Evolutionary conservation across 176 grass and related monocot species (phyloP).

Genomic region (Avena insularis): DNA sequence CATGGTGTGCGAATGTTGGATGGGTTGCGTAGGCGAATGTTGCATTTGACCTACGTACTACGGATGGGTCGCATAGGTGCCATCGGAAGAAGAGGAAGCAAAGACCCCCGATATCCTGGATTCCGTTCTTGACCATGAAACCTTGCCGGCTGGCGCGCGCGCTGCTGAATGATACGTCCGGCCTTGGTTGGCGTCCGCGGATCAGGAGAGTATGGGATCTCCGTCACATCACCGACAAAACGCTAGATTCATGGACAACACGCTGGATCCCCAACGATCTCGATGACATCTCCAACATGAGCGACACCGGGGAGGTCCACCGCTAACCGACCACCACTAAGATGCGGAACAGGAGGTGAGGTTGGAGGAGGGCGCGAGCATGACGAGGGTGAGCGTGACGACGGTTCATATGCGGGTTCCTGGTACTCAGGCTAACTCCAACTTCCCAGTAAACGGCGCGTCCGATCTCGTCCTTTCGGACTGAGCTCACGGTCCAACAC

Average conservation of each 20-base stretch:
- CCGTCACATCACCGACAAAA: slow-evolving; percentile 27
- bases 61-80: not conserved
- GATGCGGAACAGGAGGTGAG: no score
- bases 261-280: not conserved
- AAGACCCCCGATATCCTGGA: not conserved
- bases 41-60: slow-evolving; percentile 13
- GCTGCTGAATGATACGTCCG: not conserved
- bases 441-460: no score
- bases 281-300: not conserved
- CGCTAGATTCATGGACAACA: slow-evolving; percentile 33
- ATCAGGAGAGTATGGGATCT: not conserved
- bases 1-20: not conserved
- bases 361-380: no score
- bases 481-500: no score
- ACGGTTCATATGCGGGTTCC: no score
- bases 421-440: no score
- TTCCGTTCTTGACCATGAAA: slow-evolving; percentile 25
- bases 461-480: no score
- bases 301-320: not conserved
- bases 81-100: not conserved
- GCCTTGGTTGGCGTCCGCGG: not conserved
- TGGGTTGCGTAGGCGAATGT: not conserved
- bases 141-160: not conserved
- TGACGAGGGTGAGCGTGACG: no score
- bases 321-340: not conserved